Percentiles rank a stretch among this genome's conserved stretches.
phyloP scores from a whole-genome alignment of 2,329 filamentous ascomycete species.

The Fusarium algeriense region DNA sequence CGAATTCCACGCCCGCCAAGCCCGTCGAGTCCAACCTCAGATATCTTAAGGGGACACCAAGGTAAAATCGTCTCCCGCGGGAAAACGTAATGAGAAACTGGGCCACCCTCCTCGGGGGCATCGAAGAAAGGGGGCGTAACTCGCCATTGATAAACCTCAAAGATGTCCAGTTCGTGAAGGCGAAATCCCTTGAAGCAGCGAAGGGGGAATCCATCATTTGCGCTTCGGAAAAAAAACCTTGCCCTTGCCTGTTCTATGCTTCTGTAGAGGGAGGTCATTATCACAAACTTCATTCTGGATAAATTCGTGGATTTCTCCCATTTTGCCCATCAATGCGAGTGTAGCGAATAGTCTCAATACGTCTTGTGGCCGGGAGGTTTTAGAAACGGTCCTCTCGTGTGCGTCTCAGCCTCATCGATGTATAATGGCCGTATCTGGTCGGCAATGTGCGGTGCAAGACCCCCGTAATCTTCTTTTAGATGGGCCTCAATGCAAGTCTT shows the following conservation, averaged over 20 bases:
- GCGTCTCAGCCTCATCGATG: neutral
- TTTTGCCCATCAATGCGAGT: neutral
- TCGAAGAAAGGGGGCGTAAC: neutral
- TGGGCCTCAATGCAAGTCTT: neutral
- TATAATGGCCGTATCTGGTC: neutral
- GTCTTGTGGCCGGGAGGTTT: neutral
- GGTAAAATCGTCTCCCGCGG: neutral
- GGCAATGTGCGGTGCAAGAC: neutral
- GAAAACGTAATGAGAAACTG: neutral
- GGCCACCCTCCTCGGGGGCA: neutral
- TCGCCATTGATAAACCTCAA: neutral
- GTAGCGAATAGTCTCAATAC: neutral
- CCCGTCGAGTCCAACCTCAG: neutral
- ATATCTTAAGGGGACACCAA: neutral
- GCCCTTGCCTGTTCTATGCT: no score
- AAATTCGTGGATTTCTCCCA: neutral
- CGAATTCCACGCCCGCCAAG: neutral
- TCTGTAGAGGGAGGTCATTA: neutral
- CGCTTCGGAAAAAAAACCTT: neutral
- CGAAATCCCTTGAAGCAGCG: neutral
- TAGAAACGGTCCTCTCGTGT: neutral
- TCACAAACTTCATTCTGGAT: neutral
- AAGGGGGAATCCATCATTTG: neutral
- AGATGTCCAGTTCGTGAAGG: fast-evolving
- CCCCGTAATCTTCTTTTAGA: neutral